Evolutionary conservation across 495 filamentous ascomycete genomes (phyloP).

Genomic region (Lindgomyces ingoldianus): DNA sequence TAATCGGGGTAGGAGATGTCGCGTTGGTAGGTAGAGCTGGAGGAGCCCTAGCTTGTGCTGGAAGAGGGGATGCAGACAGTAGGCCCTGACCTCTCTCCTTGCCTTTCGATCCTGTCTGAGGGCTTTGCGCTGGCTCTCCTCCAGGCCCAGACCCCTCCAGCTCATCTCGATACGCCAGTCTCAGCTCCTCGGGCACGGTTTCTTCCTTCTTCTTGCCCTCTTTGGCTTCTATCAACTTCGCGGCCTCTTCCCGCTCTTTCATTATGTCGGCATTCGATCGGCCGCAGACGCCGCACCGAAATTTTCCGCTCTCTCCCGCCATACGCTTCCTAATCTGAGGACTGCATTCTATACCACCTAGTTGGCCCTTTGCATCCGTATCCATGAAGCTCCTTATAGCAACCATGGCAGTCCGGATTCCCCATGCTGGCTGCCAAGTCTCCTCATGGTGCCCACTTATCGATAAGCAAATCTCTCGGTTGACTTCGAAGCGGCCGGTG

Average conservation of each 20-base stretch:
- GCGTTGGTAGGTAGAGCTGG: background rate
- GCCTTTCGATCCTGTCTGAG: conserved; percentile 2
- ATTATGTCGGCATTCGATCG: conserved; percentile 73
- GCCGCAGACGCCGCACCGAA: conserved; percentile 66
- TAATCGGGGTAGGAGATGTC: conserved; percentile 9
- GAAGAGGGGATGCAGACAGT: background rate
- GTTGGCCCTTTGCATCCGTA: conserved; percentile 71
- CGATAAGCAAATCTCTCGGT: conserved; percentile 92
- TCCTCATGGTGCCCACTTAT: conserved; percentile 97
- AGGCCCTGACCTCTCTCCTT: conserved; percentile 35
- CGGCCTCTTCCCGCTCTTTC: conserved; percentile 47
- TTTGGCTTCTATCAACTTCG: conserved; percentile 41
- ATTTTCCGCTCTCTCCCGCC: conserved; percentile 62
- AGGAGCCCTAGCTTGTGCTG: background rate
- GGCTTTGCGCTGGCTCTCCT: conserved; percentile 3
- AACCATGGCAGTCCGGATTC: conserved; percentile 75
- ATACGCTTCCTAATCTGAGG: conserved; percentile 63
- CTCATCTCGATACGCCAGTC: conserved; percentile 52
- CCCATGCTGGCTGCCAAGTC: conserved; percentile 98
- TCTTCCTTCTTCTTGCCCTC: conserved; percentile 42
- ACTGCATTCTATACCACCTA: conserved; percentile 80
- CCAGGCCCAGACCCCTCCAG: conserved; percentile 51
- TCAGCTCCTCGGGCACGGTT: conserved; percentile 52
- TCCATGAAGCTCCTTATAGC: conserved; percentile 75
- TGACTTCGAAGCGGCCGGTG: conserved; percentile 89